Evolutionary conservation across 768 basidiomycete species (phyloP).

Genomic region (Phlebiopsis gigantea): DNA sequence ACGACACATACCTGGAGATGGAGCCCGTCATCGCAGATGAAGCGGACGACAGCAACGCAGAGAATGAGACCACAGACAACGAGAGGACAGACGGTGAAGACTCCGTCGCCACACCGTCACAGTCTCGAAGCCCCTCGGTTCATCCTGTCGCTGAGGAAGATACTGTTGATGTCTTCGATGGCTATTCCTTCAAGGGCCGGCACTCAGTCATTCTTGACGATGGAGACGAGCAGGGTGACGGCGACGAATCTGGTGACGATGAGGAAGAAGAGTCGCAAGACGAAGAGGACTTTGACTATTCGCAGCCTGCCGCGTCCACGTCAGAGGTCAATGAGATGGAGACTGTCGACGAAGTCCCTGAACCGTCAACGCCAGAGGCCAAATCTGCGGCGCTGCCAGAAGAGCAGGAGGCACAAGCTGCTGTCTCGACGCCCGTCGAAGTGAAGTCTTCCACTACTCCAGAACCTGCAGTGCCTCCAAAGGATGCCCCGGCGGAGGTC

Average conservation of each 20-base stretch:
- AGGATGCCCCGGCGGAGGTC: background rate
- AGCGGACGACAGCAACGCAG: conserved; percentile 24
- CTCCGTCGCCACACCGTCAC: conserved; percentile 72
- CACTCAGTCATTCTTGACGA: conserved; percentile 75
- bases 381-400: conserved; percentile 34
- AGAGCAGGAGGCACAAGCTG: conserved; percentile 4
- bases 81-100: conserved; percentile 74
- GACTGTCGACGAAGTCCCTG: conserved; percentile 32
- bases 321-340: conserved; percentile 27
- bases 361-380: conserved; percentile 77
- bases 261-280: conserved; percentile 33
- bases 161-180: conserved; percentile 79
- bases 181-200: conserved; percentile 89
- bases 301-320: background rate
- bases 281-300: background rate
- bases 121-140: conserved; percentile 72
- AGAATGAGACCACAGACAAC: conserved; percentile 43
- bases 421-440: background rate
- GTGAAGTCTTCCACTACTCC: no score
- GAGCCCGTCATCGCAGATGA: conserved; percentile 85
- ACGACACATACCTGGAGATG: conserved; percentile 95
- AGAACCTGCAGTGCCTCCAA: background rate
- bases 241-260: conserved; percentile 32
- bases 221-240: conserved; percentile 55
- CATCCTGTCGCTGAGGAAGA: conserved; percentile 49